Evolutionary conservation across 495 filamentous ascomycete species (phyloP).

Genomic region (Pseudevernia furfuracea): DNA sequence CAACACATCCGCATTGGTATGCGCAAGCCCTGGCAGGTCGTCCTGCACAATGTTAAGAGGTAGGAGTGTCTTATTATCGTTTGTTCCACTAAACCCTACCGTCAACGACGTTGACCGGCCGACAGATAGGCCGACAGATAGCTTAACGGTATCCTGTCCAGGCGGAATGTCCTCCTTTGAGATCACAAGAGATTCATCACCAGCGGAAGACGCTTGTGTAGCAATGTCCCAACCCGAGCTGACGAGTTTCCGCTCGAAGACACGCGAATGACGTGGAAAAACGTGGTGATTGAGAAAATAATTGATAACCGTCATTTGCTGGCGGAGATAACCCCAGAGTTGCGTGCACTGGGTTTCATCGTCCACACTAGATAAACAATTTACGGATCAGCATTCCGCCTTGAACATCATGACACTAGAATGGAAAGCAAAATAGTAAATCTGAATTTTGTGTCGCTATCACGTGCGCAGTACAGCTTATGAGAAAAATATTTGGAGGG

Average conservation of each 20-base stretch:
- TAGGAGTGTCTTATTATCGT: slow-evolving; percentile 52
- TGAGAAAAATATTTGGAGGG: background rate
- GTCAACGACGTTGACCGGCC: slow-evolving; percentile 34
- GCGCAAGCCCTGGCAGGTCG: slow-evolving; percentile 47
- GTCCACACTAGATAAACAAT: slow-evolving; percentile 29
- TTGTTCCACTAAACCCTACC: slow-evolving; percentile 68
- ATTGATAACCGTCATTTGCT: slow-evolving; percentile 38
- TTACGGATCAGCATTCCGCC: background rate
- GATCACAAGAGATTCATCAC: background rate
- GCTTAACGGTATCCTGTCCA: background rate
- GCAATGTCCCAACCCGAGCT: slow-evolving; percentile 63
- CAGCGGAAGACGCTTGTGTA: background rate
- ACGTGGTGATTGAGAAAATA: slow-evolving; percentile 56
- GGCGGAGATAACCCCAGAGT: slow-evolving; percentile 9
- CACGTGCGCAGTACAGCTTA: background rate
- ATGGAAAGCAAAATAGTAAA: no score
- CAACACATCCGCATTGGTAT: slow-evolving; percentile 61
- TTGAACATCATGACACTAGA: no score
- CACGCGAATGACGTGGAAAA: slow-evolving; percentile 57
- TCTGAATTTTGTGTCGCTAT: background rate
- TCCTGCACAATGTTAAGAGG: slow-evolving; percentile 49
- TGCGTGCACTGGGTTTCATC: slow-evolving; percentile 38
- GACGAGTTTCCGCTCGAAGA: slow-evolving; percentile 58
- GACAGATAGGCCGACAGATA: background rate
- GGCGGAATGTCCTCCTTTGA: background rate